These are phyloP conservation scores for Podospora pseudopauciseta DNA, from an alignment of 495 filamentous ascomycete species.

Conservation along the genomic window DNA sequence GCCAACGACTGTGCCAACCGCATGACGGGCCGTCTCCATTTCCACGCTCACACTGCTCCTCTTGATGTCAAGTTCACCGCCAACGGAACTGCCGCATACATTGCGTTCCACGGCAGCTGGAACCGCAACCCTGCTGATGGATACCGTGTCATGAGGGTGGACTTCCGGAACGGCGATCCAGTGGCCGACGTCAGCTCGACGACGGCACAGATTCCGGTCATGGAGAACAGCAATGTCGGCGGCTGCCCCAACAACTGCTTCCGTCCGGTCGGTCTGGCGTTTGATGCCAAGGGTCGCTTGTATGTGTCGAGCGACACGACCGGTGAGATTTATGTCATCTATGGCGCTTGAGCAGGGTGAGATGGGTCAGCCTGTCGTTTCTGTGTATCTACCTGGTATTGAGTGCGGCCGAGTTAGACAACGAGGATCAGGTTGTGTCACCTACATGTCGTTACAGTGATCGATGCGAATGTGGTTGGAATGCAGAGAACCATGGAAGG, in stretches of 20 bases:
- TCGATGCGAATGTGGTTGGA: too few relatives aligned
- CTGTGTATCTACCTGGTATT: not conserved
- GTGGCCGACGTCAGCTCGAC: slow-evolving; percentile 37
- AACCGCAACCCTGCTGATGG: slow-evolving; percentile 42
- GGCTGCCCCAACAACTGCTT: slow-evolving; percentile 42
- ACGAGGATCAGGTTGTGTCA: not conserved
- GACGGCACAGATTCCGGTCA: slow-evolving; percentile 42
- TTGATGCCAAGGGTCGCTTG: slow-evolving; percentile 44
- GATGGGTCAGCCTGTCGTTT: not conserved
- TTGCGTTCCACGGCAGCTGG: slow-evolving; percentile 59
- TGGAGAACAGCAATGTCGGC: slow-evolving; percentile 42
- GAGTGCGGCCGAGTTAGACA: not conserved
- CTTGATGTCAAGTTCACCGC: slow-evolving; percentile 52
- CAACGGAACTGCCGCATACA: slow-evolving; percentile 39
- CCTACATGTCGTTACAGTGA: too few relatives aligned
- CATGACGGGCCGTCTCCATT: slow-evolving; percentile 47
- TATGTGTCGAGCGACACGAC: slow-evolving; percentile 48
- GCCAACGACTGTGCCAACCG: slow-evolving; percentile 29
- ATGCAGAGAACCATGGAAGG: not conserved
- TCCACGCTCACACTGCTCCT: slow-evolving; percentile 54
- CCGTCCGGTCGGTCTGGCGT: slow-evolving; percentile 49
- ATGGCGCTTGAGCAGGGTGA: slow-evolving; percentile 26
- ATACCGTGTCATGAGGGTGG: slow-evolving; percentile 47
- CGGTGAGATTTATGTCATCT: slow-evolving; percentile 49
- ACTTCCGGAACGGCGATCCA: slow-evolving; percentile 45